Evolutionary conservation across 2,329 filamentous ascomycete species (phyloP).

Genomic region (Trichophyton simii): DNA sequence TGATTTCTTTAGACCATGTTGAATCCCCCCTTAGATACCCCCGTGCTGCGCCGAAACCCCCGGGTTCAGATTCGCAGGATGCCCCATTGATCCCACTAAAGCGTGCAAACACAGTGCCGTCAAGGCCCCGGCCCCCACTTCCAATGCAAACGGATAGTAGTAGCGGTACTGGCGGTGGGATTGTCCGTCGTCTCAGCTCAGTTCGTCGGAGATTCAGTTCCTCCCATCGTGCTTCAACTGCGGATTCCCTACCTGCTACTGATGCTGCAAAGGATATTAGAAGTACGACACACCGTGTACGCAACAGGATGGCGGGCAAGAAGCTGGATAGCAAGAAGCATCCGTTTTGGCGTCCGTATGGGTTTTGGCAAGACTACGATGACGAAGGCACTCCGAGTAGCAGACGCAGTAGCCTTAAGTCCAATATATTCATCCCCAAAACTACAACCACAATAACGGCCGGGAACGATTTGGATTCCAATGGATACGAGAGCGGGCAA

Average conservation of each 20-base stretch:
- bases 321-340: conserved; percentile 40
- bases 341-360: conserved; percentile 51
- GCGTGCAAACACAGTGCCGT: conserved; percentile 33
- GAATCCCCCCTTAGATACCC: conserved; percentile 49
- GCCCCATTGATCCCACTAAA: conserved; percentile 41
- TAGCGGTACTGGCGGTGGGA: conserved; percentile 8
- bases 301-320: conserved; percentile 32
- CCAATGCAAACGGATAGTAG: conserved; percentile 13
- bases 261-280: background rate
- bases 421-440: background rate
- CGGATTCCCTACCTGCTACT: background rate
- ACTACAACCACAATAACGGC: conserved; percentile 4
- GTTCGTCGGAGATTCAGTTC: conserved; percentile 27
- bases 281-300: conserved; percentile 25
- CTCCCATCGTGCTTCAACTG: conserved; percentile 24
- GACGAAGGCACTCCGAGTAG: conserved; percentile 24
- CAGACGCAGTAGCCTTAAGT: background rate
- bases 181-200: conserved; percentile 24
- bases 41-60: conserved; percentile 45
- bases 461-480: conserved; percentile 1
- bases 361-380: conserved; percentile 50
- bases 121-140: conserved; percentile 11
- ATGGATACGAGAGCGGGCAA: conserved; percentile 19
- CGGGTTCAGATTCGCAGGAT: conserved; percentile 36
- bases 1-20: conserved; percentile 21